Evolutionary conservation across 208 protist genomes (phyloP).

Genomic region (Acanthamoeba royreba): DNA sequence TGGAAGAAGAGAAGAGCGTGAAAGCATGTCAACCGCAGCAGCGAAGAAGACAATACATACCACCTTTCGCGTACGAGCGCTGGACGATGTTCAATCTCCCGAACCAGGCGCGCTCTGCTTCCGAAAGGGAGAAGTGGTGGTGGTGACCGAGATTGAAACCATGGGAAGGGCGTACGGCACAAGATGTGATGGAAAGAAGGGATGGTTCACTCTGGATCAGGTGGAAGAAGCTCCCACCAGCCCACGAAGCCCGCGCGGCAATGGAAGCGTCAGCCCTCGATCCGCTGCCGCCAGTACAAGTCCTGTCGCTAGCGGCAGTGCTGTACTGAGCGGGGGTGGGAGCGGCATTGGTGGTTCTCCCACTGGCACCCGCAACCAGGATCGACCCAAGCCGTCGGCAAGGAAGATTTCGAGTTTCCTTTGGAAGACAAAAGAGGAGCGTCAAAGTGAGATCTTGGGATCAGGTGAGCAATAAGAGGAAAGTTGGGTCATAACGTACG

Average conservation of each 20-base stretch:
- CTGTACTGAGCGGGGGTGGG: no score
- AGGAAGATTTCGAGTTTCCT: background rate
- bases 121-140: background rate
- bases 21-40: background rate
- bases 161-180: background rate
- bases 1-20: background rate
- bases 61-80: background rate
- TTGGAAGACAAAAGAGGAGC: background rate
- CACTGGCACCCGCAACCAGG: background rate
- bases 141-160: background rate
- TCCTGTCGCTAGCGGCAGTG: no score
- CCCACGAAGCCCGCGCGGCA: background rate
- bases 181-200: background rate
- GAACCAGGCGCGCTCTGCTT: background rate
- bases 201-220: background rate
- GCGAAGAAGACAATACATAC: background rate
- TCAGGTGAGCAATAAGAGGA: background rate
- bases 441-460: background rate
- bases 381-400: background rate
- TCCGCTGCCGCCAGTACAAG: background rate
- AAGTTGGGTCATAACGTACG: no score
- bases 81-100: background rate
- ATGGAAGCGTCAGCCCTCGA: background rate
- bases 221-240: background rate
- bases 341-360: background rate